Base-by-base conservation (phyloP, 805 yeast species). In the Lipomyces japonicus region DNA sequence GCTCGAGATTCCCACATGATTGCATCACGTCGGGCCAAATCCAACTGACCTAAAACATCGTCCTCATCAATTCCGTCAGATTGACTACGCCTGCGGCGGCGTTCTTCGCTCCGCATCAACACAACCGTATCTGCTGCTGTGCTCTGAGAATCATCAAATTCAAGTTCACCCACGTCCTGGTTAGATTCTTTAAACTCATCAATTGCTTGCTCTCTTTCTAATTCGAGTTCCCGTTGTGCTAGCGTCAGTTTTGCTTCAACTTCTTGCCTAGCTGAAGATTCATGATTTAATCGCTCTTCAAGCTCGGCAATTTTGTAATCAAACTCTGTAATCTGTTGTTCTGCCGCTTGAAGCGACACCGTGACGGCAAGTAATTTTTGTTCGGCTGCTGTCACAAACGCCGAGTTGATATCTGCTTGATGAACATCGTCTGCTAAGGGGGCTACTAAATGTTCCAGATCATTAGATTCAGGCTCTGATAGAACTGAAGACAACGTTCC, bases 111-210 rank as follows among this genome's bases (percentile, higher is more conserved):
- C 14, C 52, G 57, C 39, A 54, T 45, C 41, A 54, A 32, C 38
- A 49, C 57, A 39, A 51, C 42, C 16, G 53, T 37, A 39, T 54
- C 58, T n/a, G 56, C 55, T 5, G 53, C 53, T 18, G 52, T 44
- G 18, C 21, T 46, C 28, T 39, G 46, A 21, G 34, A 49, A 38
- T 19, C 42, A 31, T 35, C 42, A 31, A 39, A 19, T 22, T 41
- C 40, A 4, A 35, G 44, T 18, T 16, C 49, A n/a, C n/a, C 30
- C 16, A 28, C 44, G n/a, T 46, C 53, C 16, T 48, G 44, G 12
- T 39, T 48, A 24, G 42, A 49, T 3, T 46, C 45, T 26, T 43
- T 28, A 16, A 53, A 31, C 12, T 53, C 57, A 16, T 47, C 39
- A 35, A 48, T 48, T 22, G 56, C 55, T 32, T 51, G 48, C 24